Conservation (phyloP, 176 grass and related monocot species). For the Triticum monococcum region DNA sequence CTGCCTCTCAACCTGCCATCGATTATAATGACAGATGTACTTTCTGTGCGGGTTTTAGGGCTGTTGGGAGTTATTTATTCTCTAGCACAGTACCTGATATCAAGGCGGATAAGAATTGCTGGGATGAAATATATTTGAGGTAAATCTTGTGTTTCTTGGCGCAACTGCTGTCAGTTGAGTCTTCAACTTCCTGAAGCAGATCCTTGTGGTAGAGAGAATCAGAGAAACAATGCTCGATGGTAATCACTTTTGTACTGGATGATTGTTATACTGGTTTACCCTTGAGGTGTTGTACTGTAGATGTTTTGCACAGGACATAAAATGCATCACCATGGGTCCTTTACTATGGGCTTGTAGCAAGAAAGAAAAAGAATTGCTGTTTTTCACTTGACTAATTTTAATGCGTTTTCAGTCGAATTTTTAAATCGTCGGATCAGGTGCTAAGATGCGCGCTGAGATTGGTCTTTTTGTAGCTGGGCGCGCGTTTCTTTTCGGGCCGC, state of each 20-base stretch:
- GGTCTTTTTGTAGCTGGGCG: neutral
- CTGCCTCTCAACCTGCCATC: constrained; percentile 92
- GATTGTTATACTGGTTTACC: constrained; percentile 26
- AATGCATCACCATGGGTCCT: constrained; percentile 24
- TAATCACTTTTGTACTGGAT: constrained; percentile 19
- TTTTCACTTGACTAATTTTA: neutral
- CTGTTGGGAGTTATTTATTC: constrained; percentile 93
- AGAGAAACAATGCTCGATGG: neutral
- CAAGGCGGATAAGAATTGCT: constrained; percentile 85
- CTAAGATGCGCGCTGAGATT: neutral
- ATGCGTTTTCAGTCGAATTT: neutral
- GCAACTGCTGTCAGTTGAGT: neutral
- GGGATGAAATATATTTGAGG: constrained; percentile 96
- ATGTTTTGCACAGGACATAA: constrained; percentile 13
- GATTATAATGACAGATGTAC: constrained; percentile 85
- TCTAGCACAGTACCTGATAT: constrained; percentile 83
- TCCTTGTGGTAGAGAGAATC: neutral
- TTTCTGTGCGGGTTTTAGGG: constrained; percentile 82
- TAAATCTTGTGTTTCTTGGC: constrained; percentile 27
- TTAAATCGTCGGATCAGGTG: neutral
- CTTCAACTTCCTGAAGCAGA: constrained; percentile 19
- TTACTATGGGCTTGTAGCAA: constrained; percentile 6
- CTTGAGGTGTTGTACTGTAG: constrained; percentile 34
- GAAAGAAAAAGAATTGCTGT: neutral
- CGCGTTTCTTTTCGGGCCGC: neutral